These are phyloP conservation scores for Wallacemonas sp. DNA, from an alignment of 208 protist species.

Conservation along the genomic window DNA sequence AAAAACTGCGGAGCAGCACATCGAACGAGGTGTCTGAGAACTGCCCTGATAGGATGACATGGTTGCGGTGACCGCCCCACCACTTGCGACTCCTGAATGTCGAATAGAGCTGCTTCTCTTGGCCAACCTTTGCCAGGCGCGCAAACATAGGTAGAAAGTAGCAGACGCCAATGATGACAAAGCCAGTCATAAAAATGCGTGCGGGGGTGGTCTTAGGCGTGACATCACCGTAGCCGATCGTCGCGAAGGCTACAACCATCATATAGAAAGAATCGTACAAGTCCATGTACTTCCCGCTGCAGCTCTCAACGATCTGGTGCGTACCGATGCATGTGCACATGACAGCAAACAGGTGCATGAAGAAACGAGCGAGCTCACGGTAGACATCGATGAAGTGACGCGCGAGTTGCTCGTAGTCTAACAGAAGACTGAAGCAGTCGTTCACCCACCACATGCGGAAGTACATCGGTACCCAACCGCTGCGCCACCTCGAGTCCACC, in stretches of 20 bases:
- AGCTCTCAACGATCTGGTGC: constrained; percentile 72
- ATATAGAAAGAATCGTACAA: constrained; percentile 71
- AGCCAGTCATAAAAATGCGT: constrained; percentile 67
- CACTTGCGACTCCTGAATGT: constrained; percentile 38
- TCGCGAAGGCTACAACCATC: constrained; percentile 68
- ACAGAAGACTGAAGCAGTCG: constrained; percentile 54
- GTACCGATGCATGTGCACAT: constrained; percentile 74
- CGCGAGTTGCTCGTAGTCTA: constrained; percentile 70
- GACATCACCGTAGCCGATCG: constrained; percentile 80
- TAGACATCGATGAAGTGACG: constrained; percentile 51
- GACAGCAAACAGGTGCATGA: constrained; percentile 56
- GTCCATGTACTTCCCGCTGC: constrained; percentile 47
- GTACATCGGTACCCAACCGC: constrained; percentile 80
- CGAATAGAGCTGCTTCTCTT: constrained; percentile 46
- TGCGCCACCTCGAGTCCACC: constrained; percentile 35
- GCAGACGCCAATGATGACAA: constrained; percentile 73
- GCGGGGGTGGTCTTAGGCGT: constrained; percentile 40
- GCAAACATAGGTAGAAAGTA: constrained; percentile 77
- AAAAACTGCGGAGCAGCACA: constrained; percentile 73
- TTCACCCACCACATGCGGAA: constrained; percentile 80
- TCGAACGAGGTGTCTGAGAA: constrained; percentile 68
- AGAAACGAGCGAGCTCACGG: constrained; percentile 61
- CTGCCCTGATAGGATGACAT: constrained; percentile 76
- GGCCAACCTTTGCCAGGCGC: constrained; percentile 35
- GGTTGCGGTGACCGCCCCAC: constrained; percentile 24